Conservation (phyloP, 768 basidiomycete species). For the Pisolithus orientalis region DNA sequence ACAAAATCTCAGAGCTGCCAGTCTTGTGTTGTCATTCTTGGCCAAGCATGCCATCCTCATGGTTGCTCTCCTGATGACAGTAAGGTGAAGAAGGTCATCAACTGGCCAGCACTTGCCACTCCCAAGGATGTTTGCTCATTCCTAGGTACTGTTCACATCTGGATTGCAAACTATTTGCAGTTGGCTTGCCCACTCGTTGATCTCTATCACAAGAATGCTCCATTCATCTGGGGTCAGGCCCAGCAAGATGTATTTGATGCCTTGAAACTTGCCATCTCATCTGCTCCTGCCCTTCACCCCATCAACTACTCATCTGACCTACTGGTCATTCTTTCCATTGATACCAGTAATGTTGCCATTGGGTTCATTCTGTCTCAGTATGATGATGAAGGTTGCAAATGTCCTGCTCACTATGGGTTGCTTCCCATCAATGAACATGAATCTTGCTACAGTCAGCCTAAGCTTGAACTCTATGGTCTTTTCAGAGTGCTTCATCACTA, state of each 20-base stretch:
- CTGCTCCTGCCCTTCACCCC: constrained; percentile 5
- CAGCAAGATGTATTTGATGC: constrained; percentile 5
- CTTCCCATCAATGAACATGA: constrained; percentile 28
- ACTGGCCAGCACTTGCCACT: constrained; percentile 23
- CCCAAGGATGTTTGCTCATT: constrained; percentile 19
- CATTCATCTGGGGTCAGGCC: constrained; percentile 15
- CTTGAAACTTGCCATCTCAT: constrained; percentile 17
- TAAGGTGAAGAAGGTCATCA: constrained; percentile 19
- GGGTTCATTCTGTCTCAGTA: constrained; percentile 24
- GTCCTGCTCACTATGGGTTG: constrained; percentile 31
- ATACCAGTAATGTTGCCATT: constrained; percentile 26
- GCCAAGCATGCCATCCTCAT: constrained; percentile 34
- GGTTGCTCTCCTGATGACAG: constrained; percentile 21
- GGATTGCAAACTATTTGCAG: constrained; percentile 22
- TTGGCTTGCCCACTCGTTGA: constrained; percentile 16
- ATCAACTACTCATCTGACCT: neutral
- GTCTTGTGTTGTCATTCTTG: constrained; percentile 25
- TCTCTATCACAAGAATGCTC: constrained; percentile 20
- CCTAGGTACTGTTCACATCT: constrained; percentile 24
- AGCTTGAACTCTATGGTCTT: constrained; percentile 19
- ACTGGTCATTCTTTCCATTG: constrained; percentile 8
- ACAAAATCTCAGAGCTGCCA: constrained; percentile 28
- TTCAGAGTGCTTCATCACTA: neutral
- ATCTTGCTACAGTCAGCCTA: constrained; percentile 13
- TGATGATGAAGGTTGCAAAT: constrained; percentile 1